Conservation (phyloP, 306 rosid genomes). For the Coriaria nepalensis region DNA sequence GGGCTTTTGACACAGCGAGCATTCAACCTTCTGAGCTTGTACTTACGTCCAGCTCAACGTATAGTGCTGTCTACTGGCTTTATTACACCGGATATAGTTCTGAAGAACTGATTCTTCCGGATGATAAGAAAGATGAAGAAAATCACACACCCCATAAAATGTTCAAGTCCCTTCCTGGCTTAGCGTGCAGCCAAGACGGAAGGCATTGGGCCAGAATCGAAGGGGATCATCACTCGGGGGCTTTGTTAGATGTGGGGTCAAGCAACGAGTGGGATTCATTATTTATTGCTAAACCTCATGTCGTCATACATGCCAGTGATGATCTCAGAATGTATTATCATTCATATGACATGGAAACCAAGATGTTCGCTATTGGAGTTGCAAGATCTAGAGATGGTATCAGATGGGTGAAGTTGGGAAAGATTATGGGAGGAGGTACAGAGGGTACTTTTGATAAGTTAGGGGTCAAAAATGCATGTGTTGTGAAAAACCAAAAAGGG, state of each 20-base stretch:
- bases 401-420: conserved; percentile 64
- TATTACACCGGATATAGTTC: conserved; percentile 48
- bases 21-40: conserved; percentile 62
- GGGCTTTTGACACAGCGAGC: conserved; percentile 61
- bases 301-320: conserved; percentile 51
- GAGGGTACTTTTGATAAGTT: conserved; percentile 42
- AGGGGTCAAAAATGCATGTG: conserved; percentile 43
- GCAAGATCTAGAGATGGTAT: conserved; percentile 84
- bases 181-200: conserved; percentile 78
- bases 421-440: conserved; percentile 44
- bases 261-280: conserved; percentile 58
- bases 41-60: conserved; percentile 54
- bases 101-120: conserved; percentile 24
- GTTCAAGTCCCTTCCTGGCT: conserved; percentile 56
- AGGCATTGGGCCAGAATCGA: conserved; percentile 86
- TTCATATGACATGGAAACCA: conserved; percentile 42
- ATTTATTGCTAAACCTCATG: conserved; percentile 51
- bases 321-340: conserved; percentile 78
- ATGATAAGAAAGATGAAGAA: conserved; percentile 32
- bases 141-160: conserved; percentile 12
- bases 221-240: conserved; percentile 77
- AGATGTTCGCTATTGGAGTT: conserved; percentile 42
- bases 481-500: conserved; percentile 29
- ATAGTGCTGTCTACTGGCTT: conserved; percentile 64
- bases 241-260: conserved; percentile 55